Percentiles rank a stretch among this genome's conserved stretches.
Conservation (phyloP, 176 grass and related monocot genomes). For the Zoysia japonica region DNA sequence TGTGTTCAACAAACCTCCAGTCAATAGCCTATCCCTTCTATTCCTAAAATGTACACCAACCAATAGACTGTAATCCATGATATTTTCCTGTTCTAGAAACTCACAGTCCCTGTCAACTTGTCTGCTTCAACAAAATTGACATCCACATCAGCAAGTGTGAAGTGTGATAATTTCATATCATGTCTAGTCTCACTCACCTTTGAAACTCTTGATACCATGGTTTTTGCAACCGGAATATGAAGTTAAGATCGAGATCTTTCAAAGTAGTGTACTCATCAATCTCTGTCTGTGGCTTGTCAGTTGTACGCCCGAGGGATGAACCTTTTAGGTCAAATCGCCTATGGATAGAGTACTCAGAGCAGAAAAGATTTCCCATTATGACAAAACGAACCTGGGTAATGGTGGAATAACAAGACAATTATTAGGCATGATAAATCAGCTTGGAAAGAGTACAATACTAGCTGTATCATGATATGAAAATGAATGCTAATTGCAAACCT, state of each 20-base stretch:
- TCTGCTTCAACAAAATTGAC: constrained; percentile 48
- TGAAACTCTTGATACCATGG: constrained; percentile 81
- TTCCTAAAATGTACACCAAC: constrained; percentile 93
- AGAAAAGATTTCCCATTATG: constrained; percentile 97
- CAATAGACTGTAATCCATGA: constrained; percentile 99
- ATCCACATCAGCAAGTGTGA: constrained; percentile 14
- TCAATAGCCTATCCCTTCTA: constrained; percentile 50
- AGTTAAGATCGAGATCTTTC: constrained; percentile 98
- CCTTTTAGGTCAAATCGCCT: constrained; percentile 90
- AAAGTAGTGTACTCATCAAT: constrained; percentile 91
- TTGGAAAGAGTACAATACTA: constrained; percentile 21
- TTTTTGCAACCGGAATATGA: constrained; percentile 84
- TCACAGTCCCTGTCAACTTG: constrained; percentile 95
- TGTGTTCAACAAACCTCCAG: constrained; percentile 65
- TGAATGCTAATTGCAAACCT: constrained; percentile 55
- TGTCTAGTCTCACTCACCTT: constrained; percentile 50
- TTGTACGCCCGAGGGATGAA: constrained; percentile 82
- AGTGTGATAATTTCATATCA: constrained; percentile 9
- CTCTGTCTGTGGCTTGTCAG: constrained; percentile 86
- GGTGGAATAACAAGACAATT: constrained; percentile 23
- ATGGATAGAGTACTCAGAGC: constrained; percentile 78
- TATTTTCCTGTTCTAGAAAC: constrained; percentile 97
- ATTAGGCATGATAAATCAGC: constrained; percentile 18
- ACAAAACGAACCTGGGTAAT: constrained; percentile 86
- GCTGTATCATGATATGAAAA: constrained; percentile 7